These are phyloP conservation scores for Scalesia atractyloides DNA, from an alignment of 129 eudicot genomes.

Conservation along the genomic window DNA sequence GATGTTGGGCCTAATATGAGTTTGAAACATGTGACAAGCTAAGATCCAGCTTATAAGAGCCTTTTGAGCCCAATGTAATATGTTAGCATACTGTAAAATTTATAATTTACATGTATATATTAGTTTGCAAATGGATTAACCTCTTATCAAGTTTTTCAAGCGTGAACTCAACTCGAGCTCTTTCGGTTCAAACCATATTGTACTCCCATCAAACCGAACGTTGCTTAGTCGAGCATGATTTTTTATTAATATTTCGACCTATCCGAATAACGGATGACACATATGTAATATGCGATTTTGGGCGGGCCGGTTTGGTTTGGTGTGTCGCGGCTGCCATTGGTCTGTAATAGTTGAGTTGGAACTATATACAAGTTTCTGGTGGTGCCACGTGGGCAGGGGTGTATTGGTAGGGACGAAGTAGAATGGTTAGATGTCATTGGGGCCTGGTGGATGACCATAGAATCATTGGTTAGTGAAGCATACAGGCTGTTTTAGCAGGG, in stretches of 20 bases:
- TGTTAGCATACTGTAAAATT: no score
- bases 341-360: conserved; percentile 1
- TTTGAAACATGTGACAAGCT: no score
- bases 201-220: not conserved
- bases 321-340: not conserved
- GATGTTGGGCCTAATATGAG: no score
- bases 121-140: not conserved
- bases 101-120: not conserved
- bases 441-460: conserved; percentile 11
- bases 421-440: conserved; percentile 21
- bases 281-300: not conserved
- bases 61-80: no score
- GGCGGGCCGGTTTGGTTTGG: no score
- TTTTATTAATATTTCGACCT: not conserved
- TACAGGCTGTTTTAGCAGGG: conserved; percentile 24
- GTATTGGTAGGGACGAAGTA: conserved; percentile 18
- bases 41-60: no score
- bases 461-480: conserved; percentile 23
- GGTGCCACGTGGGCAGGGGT: not conserved
- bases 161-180: not conserved
- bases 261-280: not conserved
- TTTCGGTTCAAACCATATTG: not conserved
- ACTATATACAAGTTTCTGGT: not conserved
- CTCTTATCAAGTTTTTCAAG: not conserved
- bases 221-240: not conserved